A percentile compares a stretch with the other conserved stretches of the same genome.
These are phyloP conservation scores for Eimeria necatrix DNA, from an alignment of 169 alveolate species.

Conservation along the genomic window DNA sequence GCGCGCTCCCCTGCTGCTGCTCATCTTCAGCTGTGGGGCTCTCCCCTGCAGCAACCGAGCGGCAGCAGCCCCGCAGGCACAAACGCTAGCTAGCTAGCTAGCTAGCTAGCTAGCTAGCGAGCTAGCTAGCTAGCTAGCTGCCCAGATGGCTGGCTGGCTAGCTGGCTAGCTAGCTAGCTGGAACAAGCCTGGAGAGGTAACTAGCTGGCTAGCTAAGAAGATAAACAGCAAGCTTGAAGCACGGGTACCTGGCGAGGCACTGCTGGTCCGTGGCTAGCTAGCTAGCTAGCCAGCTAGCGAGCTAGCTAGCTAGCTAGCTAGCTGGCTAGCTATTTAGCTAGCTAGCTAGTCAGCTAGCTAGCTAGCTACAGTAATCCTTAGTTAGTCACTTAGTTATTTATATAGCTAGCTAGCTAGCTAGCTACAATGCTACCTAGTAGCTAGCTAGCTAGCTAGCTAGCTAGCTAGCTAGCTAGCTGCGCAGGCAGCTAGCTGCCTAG, in stretches of 20 bases:
- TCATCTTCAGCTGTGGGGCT: too few relatives aligned
- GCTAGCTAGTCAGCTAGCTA: too few relatives aligned
- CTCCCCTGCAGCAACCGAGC: too few relatives aligned
- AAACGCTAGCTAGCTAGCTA: not conserved
- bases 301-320: too few relatives aligned
- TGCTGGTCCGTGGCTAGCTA: too few relatives aligned
- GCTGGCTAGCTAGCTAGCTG: not conserved
- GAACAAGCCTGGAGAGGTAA: not conserved
- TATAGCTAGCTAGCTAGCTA: not conserved
- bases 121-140: not conserved
- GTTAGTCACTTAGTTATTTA: too few relatives aligned
- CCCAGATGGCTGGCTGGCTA: conserved; percentile 7
- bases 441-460: conserved; percentile 28
- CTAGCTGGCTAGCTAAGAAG: not conserved
- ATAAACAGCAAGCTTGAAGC: not conserved
- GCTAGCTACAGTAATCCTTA: too few relatives aligned
- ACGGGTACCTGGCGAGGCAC: too few relatives aligned
- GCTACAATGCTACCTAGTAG: not conserved
- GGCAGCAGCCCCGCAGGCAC: not conserved
- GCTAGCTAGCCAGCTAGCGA: too few relatives aligned
- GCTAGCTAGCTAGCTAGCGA: not conserved
- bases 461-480: not conserved
- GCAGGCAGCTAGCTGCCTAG: not conserved
- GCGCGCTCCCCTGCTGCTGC: too few relatives aligned
- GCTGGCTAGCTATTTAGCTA: too few relatives aligned